phyloP scores from a whole-genome alignment of 495 filamentous ascomycete species.

The Xylaria flabelliformis region DNA sequence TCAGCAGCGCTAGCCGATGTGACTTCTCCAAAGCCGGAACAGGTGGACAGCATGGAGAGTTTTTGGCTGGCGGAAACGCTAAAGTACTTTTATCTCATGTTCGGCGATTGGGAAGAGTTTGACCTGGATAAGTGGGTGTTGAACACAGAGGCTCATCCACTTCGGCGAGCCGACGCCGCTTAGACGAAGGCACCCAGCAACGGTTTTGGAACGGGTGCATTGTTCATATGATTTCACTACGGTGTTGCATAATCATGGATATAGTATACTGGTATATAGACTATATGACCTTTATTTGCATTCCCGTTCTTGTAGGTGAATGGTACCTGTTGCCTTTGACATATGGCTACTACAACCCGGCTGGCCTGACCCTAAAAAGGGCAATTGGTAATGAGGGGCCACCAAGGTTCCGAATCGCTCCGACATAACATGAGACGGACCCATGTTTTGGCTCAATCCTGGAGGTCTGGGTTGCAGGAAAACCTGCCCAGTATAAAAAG shows the following conservation, averaged over 20 bases:
- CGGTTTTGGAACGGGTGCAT: conserved; percentile 9
- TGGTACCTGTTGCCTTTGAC: neutral
- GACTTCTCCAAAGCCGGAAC: conserved; percentile 34
- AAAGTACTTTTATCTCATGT: conserved; percentile 89
- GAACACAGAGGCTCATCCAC: conserved; percentile 82
- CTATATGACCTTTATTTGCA: neutral
- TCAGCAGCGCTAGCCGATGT: conserved; percentile 42
- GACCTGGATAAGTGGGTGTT: conserved; percentile 62
- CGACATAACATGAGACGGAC: conserved; percentile 14
- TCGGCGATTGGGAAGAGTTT: conserved; percentile 71
- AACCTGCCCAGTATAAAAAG: neutral
- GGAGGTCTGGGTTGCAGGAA: neutral
- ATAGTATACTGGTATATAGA: conserved; percentile 2
- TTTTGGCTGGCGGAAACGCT: conserved; percentile 74
- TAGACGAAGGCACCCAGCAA: neutral
- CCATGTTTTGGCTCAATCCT: conserved; percentile 2
- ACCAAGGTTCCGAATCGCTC: conserved; percentile 10
- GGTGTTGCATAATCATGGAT: neutral
- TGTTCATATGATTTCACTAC: neutral
- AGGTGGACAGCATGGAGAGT: conserved; percentile 56
- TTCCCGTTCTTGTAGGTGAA: neutral
- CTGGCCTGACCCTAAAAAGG: neutral
- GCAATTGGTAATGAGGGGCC: conserved; percentile 1
- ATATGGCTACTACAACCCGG: neutral
- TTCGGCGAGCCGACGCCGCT: conserved; percentile 56